phyloP scores from a whole-genome alignment of 2,329 filamentous ascomycete species.

The Pochonia chlamydosporia region DNA sequence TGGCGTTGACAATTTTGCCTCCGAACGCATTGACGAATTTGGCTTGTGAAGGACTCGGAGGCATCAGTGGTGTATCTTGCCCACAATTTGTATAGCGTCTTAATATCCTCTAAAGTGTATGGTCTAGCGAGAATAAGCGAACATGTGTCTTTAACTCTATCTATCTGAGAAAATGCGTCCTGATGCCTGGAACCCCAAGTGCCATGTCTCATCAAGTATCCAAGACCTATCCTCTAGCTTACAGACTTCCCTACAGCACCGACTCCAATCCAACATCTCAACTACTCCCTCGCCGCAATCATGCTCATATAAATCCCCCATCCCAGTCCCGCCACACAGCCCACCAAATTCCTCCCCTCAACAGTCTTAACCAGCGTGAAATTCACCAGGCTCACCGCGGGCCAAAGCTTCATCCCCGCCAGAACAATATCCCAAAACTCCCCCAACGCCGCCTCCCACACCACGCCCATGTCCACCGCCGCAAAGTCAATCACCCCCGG shows the following conservation, averaged over 20 bases:
- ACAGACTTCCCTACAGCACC: too few relatives aligned
- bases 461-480: constrained; percentile 37
- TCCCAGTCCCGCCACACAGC: constrained; percentile 63
- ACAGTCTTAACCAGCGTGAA: constrained; percentile 66
- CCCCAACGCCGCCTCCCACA: constrained; percentile 36
- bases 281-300: constrained; percentile 30
- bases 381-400: constrained; percentile 62
- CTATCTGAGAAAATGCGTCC: too few relatives aligned
- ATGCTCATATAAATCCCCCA: constrained; percentile 76
- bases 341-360: constrained; percentile 63
- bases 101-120: background rate
- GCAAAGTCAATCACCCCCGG: constrained; percentile 37
- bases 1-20: too few relatives aligned
- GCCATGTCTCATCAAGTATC: too few relatives aligned
- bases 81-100: background rate
- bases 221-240: too few relatives aligned
- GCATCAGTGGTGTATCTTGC: too few relatives aligned
- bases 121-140: background rate
- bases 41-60: too few relatives aligned
- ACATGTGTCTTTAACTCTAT: background rate
- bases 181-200: background rate
- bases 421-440: constrained; percentile 61
- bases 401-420: constrained; percentile 68
- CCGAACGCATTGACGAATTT: too few relatives aligned
- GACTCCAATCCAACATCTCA: background rate